Conservation (phyloP, 2,329 filamentous ascomycete species). For the Monilinia polystroma region DNA sequence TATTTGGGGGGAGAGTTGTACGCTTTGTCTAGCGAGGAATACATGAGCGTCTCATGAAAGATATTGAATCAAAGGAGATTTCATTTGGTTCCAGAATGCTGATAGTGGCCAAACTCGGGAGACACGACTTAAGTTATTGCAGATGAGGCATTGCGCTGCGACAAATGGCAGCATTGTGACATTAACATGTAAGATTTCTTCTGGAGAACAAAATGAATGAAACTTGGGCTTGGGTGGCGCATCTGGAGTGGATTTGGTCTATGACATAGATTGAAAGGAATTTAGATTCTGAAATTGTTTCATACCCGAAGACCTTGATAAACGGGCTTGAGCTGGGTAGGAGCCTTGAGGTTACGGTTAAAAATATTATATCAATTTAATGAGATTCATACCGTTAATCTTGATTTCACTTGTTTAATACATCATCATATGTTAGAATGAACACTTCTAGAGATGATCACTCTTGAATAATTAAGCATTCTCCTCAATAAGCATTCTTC, state of each 20-base stretch:
- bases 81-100: conserved; percentile 71
- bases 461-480: background rate
- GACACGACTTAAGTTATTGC: conserved; percentile 83
- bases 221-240: background rate
- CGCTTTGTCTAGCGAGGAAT: background rate
- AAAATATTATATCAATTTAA: background rate
- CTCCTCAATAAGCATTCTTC: background rate
- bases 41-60: background rate
- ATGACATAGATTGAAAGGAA: background rate
- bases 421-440: no score
- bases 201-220: background rate
- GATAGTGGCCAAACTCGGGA: conserved; percentile 84
- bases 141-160: conserved; percentile 71
- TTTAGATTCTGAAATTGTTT: background rate
- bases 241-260: background rate
- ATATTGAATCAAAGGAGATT: conserved; percentile 57
- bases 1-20: no score
- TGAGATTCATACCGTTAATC: background rate
- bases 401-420: background rate
- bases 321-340: background rate
- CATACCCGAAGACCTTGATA: conserved; percentile 4
- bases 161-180: background rate
- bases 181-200: background rate
- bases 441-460: background rate
- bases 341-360: background rate